Conservation (phyloP, 2,329 filamentous ascomycete genomes). For the Penicillium sp. region DNA sequence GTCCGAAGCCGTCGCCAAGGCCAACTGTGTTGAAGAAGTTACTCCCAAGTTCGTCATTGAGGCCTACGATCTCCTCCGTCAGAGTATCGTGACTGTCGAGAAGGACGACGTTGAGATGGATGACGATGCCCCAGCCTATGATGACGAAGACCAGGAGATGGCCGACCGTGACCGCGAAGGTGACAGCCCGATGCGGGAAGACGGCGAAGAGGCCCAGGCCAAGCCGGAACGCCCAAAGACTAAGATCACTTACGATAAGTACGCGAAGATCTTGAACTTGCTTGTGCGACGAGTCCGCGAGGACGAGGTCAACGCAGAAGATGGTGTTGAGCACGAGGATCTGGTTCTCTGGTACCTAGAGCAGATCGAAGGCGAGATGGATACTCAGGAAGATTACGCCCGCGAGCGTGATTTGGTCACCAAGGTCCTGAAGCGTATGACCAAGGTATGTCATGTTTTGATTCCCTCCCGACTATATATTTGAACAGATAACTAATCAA, state of each 20-base stretch:
- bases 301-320: constrained; percentile 72
- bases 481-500: constrained; percentile 22
- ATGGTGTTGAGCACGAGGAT: constrained; percentile 81
- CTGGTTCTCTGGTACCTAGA: constrained; percentile 90
- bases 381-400: constrained; percentile 78
- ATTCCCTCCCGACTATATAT: not conserved
- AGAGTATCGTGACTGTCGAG: constrained; percentile 96
- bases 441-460: constrained; percentile 67
- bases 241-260: constrained; percentile 94
- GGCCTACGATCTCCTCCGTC: constrained; percentile 84
- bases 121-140: constrained; percentile 62
- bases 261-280: constrained; percentile 83
- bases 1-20: constrained; percentile 96
- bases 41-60: constrained; percentile 82
- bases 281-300: constrained; percentile 81
- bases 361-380: constrained; percentile 79
- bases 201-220: constrained; percentile 48
- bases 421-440: constrained; percentile 93
- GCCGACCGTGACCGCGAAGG: constrained; percentile 50
- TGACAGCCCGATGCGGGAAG: constrained; percentile 56
- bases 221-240: constrained; percentile 61
- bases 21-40: constrained; percentile 92
- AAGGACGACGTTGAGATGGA: constrained; percentile 97
- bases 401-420: constrained; percentile 69
- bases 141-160: constrained; percentile 52